Percentiles rank a stretch among this genome's conserved stretches.
These are phyloP conservation scores for Candida gigantensis DNA, from an alignment of 1,139 yeast species.

Conservation along the genomic window DNA sequence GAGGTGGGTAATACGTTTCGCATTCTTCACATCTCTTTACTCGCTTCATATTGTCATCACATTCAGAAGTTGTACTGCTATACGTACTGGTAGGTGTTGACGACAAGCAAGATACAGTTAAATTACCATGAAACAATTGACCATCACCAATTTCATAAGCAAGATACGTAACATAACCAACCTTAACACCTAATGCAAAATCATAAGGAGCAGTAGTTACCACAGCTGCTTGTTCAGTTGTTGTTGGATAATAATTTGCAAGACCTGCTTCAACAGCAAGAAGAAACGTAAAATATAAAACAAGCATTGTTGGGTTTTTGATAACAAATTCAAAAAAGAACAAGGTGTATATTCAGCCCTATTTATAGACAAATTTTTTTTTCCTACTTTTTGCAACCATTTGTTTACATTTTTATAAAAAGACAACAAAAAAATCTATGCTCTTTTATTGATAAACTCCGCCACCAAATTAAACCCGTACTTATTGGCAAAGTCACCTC, in stretches of 20 bases:
- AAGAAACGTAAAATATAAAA: slow-evolving; percentile 2
- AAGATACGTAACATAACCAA: slow-evolving; percentile 22
- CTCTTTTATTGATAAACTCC: slow-evolving; percentile 11
- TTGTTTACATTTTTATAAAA: slow-evolving; percentile 1
- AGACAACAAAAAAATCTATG: slow-evolving; percentile 1
- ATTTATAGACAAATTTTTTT: slow-evolving; percentile 1
- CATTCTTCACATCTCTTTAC: too few species aligned
- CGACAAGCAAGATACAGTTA: slow-evolving; percentile 1
- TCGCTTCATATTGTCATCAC: too few species aligned
- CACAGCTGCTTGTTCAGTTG: too few species aligned
- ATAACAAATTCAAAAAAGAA: too few species aligned
- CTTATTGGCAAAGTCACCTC: slow-evolving; percentile 29
- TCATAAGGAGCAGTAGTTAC: slow-evolving; percentile 1
- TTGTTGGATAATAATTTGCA: slow-evolving; percentile 11
- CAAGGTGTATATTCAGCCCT: not conserved
- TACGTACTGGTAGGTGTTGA: too few species aligned
- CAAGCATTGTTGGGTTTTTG: slow-evolving; percentile 1
- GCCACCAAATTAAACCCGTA: slow-evolving; percentile 17
- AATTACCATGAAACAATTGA: slow-evolving; percentile 20
- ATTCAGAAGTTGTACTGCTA: too few species aligned
- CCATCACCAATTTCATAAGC: slow-evolving; percentile 40
- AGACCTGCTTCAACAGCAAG: slow-evolving; percentile 30
- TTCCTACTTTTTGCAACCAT: not conserved
- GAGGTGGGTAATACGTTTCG: too few species aligned
- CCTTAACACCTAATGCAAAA: slow-evolving; percentile 5